Conservation (phyloP, 2,329 filamentous ascomycete genomes). For the Byssoonygena ceratinophila region DNA sequence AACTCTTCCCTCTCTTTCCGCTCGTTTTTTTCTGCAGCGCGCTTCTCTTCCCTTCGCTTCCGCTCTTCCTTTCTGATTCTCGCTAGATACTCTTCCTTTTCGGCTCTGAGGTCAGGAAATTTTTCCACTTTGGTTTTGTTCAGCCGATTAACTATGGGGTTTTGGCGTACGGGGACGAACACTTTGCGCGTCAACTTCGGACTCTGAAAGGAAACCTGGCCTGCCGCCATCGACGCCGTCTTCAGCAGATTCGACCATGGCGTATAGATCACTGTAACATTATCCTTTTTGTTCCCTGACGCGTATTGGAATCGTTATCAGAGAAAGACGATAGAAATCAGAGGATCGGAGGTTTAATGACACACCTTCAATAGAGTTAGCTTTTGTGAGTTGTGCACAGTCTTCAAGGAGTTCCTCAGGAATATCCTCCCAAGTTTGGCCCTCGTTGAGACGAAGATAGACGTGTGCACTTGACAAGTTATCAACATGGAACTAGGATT, state of each 20-base stretch:
- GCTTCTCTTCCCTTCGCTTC: conserved; percentile 32
- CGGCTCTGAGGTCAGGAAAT: conserved; percentile 69
- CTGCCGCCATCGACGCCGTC: conserved; percentile 87
- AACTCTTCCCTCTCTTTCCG: conserved; percentile 71
- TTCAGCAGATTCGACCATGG: conserved; percentile 96
- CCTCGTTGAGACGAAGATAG: conserved; percentile 73
- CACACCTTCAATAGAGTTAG: conserved; percentile 89
- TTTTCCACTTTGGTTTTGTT: conserved; percentile 93
- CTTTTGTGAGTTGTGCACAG: conserved; percentile 95
- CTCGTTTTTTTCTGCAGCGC: conserved; percentile 34
- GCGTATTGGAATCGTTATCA: background rate
- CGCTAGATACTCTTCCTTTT: conserved; percentile 66
- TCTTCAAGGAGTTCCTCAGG: conserved; percentile 65
- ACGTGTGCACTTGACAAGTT: conserved; percentile 95
- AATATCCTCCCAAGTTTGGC: conserved; percentile 74
- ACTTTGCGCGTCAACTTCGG: conserved; percentile 70
- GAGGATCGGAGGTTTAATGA: too few species aligned
- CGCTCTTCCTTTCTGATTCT: conserved; percentile 60
- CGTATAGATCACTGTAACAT: conserved; percentile 92
- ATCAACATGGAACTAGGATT: conserved; percentile 77
- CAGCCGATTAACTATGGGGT: conserved; percentile 87
- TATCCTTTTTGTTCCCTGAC: conserved; percentile 94
- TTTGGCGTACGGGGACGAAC: conserved; percentile 69
- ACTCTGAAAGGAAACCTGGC: conserved; percentile 92
- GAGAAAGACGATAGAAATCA: background rate